Conservation (phyloP, 2,329 filamentous ascomycete genomes). For the Monosporascus sp. region DNA sequence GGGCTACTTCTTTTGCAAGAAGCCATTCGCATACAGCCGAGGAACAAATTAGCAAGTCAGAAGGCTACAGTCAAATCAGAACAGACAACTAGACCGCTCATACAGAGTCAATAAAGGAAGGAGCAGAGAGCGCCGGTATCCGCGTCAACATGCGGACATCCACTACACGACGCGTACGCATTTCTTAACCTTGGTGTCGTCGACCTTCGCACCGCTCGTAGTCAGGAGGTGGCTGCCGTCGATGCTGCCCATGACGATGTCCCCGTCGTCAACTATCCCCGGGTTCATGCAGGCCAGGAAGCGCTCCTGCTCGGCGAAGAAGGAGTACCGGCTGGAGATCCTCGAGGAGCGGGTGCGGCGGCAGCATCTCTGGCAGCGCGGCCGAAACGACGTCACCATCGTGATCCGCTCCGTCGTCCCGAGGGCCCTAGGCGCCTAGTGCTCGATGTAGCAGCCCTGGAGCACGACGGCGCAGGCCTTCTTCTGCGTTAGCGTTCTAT, state of each 20-base stretch:
- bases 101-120: no score
- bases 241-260: conserved; percentile 16
- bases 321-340: conserved; percentile 32
- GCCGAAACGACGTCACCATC: conserved; percentile 62
- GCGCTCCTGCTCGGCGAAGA: conserved; percentile 24
- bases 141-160: no score
- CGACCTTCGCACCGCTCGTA: neutral
- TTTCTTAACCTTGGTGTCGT: no score
- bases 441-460: conserved; percentile 62
- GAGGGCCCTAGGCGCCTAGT: conserved; percentile 54
- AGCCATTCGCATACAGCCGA: no score
- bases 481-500: conserved; percentile 9
- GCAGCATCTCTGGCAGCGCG: conserved; percentile 50
- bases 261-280: conserved; percentile 27
- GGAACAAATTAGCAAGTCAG: no score
- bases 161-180: no score
- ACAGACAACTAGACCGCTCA: no score
- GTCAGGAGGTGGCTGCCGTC: conserved; percentile 18
- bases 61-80: no score
- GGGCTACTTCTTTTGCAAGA: no score
- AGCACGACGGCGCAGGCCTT: conserved; percentile 59
- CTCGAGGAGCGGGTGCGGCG: conserved; percentile 53
- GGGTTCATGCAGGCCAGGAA: conserved; percentile 29
- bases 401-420: conserved; percentile 54
- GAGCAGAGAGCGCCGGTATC: no score